Conservation (phyloP, 2,329 filamentous ascomycete genomes). For the Hymenoscyphus albidus region DNA sequence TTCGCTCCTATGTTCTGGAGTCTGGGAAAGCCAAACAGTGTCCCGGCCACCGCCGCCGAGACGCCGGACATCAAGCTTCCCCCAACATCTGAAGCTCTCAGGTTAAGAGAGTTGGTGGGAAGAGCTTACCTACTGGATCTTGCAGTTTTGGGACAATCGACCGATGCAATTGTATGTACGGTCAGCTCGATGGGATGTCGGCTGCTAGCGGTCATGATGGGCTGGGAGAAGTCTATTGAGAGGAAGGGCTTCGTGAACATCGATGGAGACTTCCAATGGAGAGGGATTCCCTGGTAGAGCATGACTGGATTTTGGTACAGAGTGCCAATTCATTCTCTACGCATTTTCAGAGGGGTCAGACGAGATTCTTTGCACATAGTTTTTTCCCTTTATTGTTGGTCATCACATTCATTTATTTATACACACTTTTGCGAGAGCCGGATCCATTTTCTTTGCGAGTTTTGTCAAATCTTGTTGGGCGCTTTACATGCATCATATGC, state of each 20-base stretch:
- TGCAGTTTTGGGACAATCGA: conserved; percentile 63
- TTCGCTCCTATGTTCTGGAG: conserved; percentile 79
- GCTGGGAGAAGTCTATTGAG: conserved; percentile 67
- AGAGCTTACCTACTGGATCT: conserved; percentile 81
- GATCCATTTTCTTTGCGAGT: not conserved
- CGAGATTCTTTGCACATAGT: not conserved
- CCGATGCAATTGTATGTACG: conserved; percentile 71
- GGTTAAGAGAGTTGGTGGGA: conserved; percentile 69
- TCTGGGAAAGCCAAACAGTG: conserved; percentile 49
- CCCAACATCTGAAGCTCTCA: conserved; percentile 48
- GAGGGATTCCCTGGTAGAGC: conserved; percentile 35
- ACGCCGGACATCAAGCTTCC: conserved; percentile 34
- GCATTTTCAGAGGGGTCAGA: not conserved
- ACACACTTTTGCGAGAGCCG: not conserved
- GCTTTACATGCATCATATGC: not conserved
- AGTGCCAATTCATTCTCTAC: not conserved
- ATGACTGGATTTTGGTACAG: not conserved
- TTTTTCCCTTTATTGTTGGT: not conserved
- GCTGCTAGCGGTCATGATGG: conserved; percentile 79
- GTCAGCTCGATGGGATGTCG: conserved; percentile 71
- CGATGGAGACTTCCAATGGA: conserved; percentile 67
- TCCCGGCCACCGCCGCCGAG: conserved; percentile 34
- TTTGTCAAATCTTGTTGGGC: not conserved
- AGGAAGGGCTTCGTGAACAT: conserved; percentile 70
- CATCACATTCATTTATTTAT: not conserved